Evolutionary conservation across 148 eudicot species (phyloP), one percentile per base, ranked within the genome.

Genomic region (Rheum nobile): DNA sequence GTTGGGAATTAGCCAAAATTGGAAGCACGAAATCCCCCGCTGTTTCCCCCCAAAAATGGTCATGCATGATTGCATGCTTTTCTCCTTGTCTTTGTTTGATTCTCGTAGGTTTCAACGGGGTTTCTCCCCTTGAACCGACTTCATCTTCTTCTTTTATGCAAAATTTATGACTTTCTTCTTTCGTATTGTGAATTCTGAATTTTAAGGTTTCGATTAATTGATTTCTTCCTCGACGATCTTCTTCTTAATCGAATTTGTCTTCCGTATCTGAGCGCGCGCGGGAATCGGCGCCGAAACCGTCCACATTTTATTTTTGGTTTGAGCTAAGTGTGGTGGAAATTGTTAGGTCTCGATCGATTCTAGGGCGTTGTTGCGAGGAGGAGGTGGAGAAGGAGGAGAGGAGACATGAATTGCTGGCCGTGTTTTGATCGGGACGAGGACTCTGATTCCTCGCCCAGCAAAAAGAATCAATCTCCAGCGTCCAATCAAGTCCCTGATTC

Each of bases 371-470:
- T 31, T 61, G 68, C 38, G n/a, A 61, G 68, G 68, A 61, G 65
- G 32, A 26, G 65, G 65, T n/a, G n/a, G n/a, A n/a, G n/a, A n/a
- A 57, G 39, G 19, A 34, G 29, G 29, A 54, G 50, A 39, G 76
- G 31, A 22, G 52, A 38, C 34, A 74, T 74, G 76, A 74, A 28
- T 63, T 74, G 76, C 71, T 29, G 28, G 26, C 76, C 76, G 76
- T 74, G 76, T 59, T 74, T 74, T 50, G 26, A 28, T 22, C 17
- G 19, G 55, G 76, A 39, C 32, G 65, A 74, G 71, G 50, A 39
- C 2, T 34, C 42, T 21, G 67, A 52, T 12, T 35, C 21, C 59
- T 35, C 65, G 21, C 16, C 6, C 39, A 54, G 19, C 65, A 37
- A 31, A 37, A 73, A 55, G 75, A 61, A 19, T 6, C 67, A 52